phyloP scores from a whole-genome alignment of 176 grass and related monocot species.

The Saccharum officinarum region DNA sequence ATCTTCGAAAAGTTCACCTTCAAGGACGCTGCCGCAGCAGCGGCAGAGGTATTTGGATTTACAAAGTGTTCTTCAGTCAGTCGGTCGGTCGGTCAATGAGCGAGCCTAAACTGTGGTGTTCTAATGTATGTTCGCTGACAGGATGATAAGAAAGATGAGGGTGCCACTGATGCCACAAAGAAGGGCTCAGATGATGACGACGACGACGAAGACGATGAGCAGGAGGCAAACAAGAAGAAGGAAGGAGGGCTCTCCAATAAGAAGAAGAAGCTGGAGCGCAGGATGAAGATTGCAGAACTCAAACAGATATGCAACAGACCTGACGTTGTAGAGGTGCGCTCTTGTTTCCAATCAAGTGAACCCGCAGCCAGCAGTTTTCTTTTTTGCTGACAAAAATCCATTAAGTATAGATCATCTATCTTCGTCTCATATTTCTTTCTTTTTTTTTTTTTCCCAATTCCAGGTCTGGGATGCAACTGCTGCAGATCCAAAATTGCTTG shows the following conservation, averaged over 20 bases:
- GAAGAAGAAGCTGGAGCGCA: conserved; percentile 83
- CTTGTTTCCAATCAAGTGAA: background rate
- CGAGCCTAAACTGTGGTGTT: background rate
- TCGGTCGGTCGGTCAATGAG: background rate
- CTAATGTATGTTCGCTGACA: background rate
- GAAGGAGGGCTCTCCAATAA: conserved; percentile 85
- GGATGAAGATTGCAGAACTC: conserved; percentile 94
- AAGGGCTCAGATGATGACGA: conserved; percentile 59
- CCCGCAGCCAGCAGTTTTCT: background rate
- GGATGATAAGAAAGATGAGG: conserved; percentile 72
- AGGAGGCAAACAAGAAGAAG: conserved; percentile 68
- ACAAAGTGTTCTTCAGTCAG: background rate
- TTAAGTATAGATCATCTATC: background rate
- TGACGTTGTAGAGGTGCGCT: conserved; percentile 81
- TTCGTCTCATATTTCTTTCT: background rate
- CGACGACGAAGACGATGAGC: conserved; percentile 30
- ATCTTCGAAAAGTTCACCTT: conserved; percentile 92
- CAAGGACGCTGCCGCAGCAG: conserved; percentile 44
- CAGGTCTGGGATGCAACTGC: background rate
- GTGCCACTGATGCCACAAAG: conserved; percentile 43
- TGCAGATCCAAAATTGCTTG: background rate
- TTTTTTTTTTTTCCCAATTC: background rate
- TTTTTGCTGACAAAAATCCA: background rate
- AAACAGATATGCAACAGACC: conserved; percentile 87
- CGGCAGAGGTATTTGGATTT: conserved; percentile 41